Evolutionary conservation across 2,329 filamentous ascomycete genomes (phyloP).

Genomic region (Fusarium abutilonis): DNA sequence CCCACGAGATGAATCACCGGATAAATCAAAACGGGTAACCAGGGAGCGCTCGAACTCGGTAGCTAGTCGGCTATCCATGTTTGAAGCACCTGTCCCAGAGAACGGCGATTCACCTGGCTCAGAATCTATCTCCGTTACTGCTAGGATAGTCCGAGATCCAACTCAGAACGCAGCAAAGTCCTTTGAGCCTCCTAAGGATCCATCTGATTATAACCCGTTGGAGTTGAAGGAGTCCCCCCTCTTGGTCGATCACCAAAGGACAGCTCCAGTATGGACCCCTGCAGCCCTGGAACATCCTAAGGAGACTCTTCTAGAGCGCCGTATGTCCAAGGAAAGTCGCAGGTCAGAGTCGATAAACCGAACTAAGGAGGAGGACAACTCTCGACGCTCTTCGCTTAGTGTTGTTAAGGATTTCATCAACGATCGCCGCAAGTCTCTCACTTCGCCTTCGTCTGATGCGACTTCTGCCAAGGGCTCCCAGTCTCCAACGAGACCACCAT

Average conservation of each 20-base stretch:
- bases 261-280: constrained; percentile 43
- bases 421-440: constrained; percentile 64
- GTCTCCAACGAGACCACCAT: constrained; percentile 60
- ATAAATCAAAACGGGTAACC: constrained; percentile 49
- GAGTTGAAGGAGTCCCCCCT: constrained; percentile 69
- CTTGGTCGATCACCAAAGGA: constrained; percentile 64
- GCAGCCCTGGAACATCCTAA: constrained; percentile 48
- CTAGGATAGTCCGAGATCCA: constrained; percentile 79
- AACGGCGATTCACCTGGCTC: constrained; percentile 51
- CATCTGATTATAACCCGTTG: constrained; percentile 57
- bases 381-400: constrained; percentile 67
- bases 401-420: constrained; percentile 70
- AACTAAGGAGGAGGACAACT: constrained; percentile 51
- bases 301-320: constrained; percentile 60
- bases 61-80: constrained; percentile 65
- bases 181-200: constrained; percentile 55
- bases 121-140: constrained; percentile 88
- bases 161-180: constrained; percentile 54
- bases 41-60: constrained; percentile 64
- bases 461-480: constrained; percentile 48
- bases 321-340: constrained; percentile 55
- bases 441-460: constrained; percentile 58
- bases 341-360: constrained; percentile 51
- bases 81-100: constrained; percentile 54
- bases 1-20: constrained; percentile 58